Percentiles rank a stretch among this genome's conserved stretches.
Evolutionary conservation across 176 grass and related monocot genomes (phyloP).

Genomic region (Puccinellia tenuiflora): DNA sequence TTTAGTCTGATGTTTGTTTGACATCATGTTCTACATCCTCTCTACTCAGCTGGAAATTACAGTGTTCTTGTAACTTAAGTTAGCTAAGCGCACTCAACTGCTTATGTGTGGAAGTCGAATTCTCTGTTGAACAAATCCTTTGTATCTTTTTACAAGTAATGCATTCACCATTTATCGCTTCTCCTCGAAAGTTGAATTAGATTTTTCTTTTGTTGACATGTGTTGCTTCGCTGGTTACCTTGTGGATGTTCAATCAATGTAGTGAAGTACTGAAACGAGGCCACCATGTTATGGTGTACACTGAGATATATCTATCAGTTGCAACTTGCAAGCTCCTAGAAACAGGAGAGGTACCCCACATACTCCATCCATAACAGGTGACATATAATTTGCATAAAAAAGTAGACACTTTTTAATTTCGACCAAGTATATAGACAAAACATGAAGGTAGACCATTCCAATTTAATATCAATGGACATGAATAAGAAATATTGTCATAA

Average conservation of each 20-base stretch:
- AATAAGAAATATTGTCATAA: no score
- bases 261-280: no score
- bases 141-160: background rate
- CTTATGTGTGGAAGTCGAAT: constrained; percentile 17
- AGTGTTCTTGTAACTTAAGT: constrained; percentile 36
- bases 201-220: background rate
- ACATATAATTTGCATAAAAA: no score
- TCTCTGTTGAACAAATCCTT: constrained; percentile 22
- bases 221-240: background rate
- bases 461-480: no score
- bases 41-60: constrained; percentile 2
- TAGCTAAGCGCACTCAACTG: constrained; percentile 1
- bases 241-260: background rate
- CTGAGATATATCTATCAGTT: no score
- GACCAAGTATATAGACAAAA: no score
- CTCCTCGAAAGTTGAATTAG: background rate
- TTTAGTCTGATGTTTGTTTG: constrained; percentile 19
- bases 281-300: no score
- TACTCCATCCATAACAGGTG: no score
- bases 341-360: no score
- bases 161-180: background rate
- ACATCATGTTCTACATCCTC: background rate
- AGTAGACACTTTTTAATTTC: no score
- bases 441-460: no score
- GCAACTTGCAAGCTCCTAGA: no score